These are phyloP conservation scores for Saussurea involucrata DNA, from an alignment of 129 eudicot species.

Conservation along the genomic window DNA sequence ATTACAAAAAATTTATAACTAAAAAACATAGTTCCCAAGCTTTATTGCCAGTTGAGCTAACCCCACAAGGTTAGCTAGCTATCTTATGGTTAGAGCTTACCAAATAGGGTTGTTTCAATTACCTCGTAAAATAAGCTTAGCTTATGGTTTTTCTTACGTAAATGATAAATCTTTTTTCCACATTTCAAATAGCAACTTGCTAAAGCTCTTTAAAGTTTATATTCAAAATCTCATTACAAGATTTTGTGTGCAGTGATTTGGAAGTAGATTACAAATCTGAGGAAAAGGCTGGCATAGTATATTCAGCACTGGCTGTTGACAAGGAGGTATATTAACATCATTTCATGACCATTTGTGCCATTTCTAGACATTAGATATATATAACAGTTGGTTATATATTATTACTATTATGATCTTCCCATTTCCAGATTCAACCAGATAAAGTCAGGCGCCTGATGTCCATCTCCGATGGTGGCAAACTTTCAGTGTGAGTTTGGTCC, in stretches of 20 bases:
- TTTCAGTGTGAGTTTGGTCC: slow-evolving; percentile 55
- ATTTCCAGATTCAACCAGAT: slow-evolving; percentile 71
- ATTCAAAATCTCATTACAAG: background rate
- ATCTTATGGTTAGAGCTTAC: no score
- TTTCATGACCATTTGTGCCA: background rate
- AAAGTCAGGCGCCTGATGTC: slow-evolving; percentile 71
- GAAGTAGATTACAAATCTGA: slow-evolving; percentile 70
- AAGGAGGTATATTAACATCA: slow-evolving; percentile 50
- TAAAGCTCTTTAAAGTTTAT: background rate
- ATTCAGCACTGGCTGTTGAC: slow-evolving; percentile 64
- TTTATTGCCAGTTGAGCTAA: no score
- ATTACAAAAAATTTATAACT: background rate
- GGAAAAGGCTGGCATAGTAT: slow-evolving; percentile 56
- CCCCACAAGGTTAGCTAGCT: no score
- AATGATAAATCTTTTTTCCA: background rate
- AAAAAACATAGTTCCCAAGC: background rate
- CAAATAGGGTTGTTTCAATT: background rate
- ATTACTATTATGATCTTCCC: background rate
- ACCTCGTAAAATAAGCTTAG: background rate
- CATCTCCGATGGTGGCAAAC: slow-evolving; percentile 69
- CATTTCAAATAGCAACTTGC: background rate
- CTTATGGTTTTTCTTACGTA: background rate
- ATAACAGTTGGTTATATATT: background rate
- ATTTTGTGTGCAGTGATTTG: slow-evolving; percentile 53
- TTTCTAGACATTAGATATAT: background rate